These are phyloP conservation scores for Aspergillus hancockii DNA, from an alignment of 495 filamentous ascomycete species.

Conservation along the genomic window DNA sequence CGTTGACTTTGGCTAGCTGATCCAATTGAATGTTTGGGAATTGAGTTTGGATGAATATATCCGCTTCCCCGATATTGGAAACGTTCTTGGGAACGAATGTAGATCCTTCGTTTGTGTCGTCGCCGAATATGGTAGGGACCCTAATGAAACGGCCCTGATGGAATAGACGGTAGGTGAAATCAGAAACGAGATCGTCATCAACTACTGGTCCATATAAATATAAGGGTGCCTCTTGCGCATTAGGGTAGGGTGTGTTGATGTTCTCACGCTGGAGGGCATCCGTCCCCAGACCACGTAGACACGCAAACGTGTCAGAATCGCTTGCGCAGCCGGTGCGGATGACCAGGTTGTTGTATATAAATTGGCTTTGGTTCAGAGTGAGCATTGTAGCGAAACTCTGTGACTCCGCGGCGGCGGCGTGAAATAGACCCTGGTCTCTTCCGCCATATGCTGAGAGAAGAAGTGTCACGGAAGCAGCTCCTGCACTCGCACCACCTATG, in stretches of 20 bases:
- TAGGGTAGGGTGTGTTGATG: constrained; percentile 55
- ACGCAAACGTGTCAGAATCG: constrained; percentile 51
- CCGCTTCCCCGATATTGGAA: constrained; percentile 45
- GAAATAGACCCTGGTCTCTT: constrained; percentile 56
- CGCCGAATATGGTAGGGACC: constrained; percentile 70
- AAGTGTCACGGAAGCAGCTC: constrained; percentile 65
- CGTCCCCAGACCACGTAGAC: constrained; percentile 55
- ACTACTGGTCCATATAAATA: constrained; percentile 62
- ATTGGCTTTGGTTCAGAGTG: constrained; percentile 61
- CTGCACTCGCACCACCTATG: constrained; percentile 72
- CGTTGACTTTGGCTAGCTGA: constrained; percentile 58
- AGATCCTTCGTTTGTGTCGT: constrained; percentile 71
- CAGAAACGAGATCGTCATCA: constrained; percentile 58
- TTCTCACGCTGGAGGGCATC: constrained; percentile 54
- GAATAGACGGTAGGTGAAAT: constrained; percentile 62
- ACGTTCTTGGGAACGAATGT: constrained; percentile 57
- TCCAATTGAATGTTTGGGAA: constrained; percentile 56
- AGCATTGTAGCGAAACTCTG: constrained; percentile 64
- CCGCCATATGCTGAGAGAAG: constrained; percentile 66
- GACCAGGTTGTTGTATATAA: constrained; percentile 64
- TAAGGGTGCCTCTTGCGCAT: constrained; percentile 45
- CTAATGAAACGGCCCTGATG: constrained; percentile 61
- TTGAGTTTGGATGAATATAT: constrained; percentile 61
- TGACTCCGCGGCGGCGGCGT: constrained; percentile 63
- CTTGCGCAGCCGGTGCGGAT: constrained; percentile 53